A percentile compares a stretch with the other conserved stretches of the same genome.
Evolutionary conservation across 371 early-diverging fungal species (phyloP).

Genomic region (Entomophthora muscae): DNA sequence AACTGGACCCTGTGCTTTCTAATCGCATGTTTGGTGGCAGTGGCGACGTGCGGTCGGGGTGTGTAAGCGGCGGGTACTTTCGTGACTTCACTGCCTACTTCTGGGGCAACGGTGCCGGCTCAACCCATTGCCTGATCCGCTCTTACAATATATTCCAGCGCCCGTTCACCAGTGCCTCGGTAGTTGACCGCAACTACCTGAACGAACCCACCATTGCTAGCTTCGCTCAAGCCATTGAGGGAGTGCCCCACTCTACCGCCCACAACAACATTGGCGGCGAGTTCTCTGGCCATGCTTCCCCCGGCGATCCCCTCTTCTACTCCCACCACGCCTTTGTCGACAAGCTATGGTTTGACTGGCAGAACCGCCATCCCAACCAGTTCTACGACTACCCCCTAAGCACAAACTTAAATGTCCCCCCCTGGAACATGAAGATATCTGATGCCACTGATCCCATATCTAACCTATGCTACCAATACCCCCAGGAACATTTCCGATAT

Average conservation of each 20-base stretch:
- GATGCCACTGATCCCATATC: neutral
- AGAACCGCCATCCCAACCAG: neutral
- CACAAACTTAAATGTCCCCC: too few species aligned
- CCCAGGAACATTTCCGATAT: constrained; percentile 2
- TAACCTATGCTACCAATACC: neutral
- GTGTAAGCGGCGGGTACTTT: neutral
- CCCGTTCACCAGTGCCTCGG: neutral
- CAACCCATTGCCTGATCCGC: neutral
- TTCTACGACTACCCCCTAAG: neutral
- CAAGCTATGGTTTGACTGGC: too few species aligned
- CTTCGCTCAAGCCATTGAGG: neutral
- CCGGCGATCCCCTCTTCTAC: constrained; percentile 5
- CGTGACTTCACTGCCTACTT: neutral
- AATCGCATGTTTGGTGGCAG: constrained; percentile 1
- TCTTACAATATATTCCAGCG: neutral
- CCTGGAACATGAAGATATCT: neutral
- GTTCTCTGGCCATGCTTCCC: neutral
- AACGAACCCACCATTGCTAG: neutral
- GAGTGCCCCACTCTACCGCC: neutral
- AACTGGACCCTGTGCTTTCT: neutral
- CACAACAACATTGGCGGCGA: too few species aligned
- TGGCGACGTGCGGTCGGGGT: neutral
- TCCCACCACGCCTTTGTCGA: too few species aligned
- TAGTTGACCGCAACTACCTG: neutral
- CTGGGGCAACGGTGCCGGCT: neutral